Evolutionary conservation across 2,329 filamentous ascomycete genomes (phyloP), one percentile per base, ranked within the genome.

Genomic region (Orbilia javanica): DNA sequence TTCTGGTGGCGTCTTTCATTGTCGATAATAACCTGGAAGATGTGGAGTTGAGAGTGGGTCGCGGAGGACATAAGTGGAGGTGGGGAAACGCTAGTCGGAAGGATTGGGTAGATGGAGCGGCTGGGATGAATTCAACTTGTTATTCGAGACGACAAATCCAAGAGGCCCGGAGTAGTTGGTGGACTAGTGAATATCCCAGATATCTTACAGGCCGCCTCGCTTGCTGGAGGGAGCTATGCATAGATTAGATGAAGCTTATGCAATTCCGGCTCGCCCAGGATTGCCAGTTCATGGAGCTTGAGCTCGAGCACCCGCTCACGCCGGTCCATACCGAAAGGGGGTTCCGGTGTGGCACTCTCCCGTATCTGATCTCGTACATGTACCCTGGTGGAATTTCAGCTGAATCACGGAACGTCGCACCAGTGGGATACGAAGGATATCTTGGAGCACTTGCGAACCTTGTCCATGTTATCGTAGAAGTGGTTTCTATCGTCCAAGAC

Each of bases 51-150:
- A 39, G 20, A 25, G 73, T 66, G 66, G 70, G 57, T 67, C 73
- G 34, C 73, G 73, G 73, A 77, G 73, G 57, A 53, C 11, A 29
- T 50, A 53, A 57, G 73, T 65, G 73, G 66, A 77, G 67, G 73
- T 66, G 73, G 73, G 69, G 73, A 70, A 70, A 39, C 36, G 53
- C 39, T 27, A 25, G 34, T 42, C 25, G 39, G 50, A 72, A 36
- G 60, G 31, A 72, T 65, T 55, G 34, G 50, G 22, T 46, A 48
- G 31, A 34, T 18, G 31, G 46, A 64, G 20, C 34, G 39, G 39
- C 52, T 50, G 57, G 65, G 36, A 50, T 42, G 25, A 57, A 57
- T 66, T 44, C 52, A 34, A 27, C 27, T 52, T 31, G 34, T 50
- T 55, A 39, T 10, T 69, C 25, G 50, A 46, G 15, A 13, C 34